Base-by-base conservation (phyloP, 1,139 yeast genomes). In the Magnusiomyces magnusii region DNA sequence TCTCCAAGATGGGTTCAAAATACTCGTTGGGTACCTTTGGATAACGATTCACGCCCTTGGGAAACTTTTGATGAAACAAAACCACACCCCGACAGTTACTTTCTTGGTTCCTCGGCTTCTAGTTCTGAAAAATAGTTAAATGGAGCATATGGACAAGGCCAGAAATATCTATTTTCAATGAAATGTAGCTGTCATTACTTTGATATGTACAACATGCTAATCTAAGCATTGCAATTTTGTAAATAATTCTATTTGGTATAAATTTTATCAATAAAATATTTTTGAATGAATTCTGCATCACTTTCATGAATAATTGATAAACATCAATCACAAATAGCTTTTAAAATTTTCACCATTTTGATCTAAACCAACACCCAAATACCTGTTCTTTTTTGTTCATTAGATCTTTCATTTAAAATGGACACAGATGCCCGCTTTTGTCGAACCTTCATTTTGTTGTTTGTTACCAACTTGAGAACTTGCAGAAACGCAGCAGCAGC, bases 31-130 rank as follows among this genome's bases (percentile, higher is more conserved):
- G 73, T 77, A 1, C 88, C 87, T 1, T 69, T 83, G 0, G 82
- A 81, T 56, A 67, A 66, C 0, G 66, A 74, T 3, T 78, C 83
- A 80, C 73, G 88, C 61, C 84, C 86, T 1, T 85, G 90, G 90
- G 89, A 85, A 64, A 60, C 54, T 34, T 58, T 58, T 34, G 56
- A 54, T 44, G 63, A 62, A 39, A 41, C 49, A 15, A 19, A 10
- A 41, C 55, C 55, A 10, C 36, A 31, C 17, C 34, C 55, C 15
- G 54, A 51, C n/a, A n/a, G 27, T 7, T 36, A 51, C 19, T 51
- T 34, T 27, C 31, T 47, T 21, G 51, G 51, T 7, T 7, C 36
- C 13, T 31, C 13, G 36, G 36, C 10, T 7, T 7, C 10, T 7
- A 31, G 13, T 7, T 7, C 36, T 7, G 36, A 31, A 31, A 31